Base-by-base conservation (phyloP, 768 basidiomycete species). In the Botryobasidium botryosum region DNA sequence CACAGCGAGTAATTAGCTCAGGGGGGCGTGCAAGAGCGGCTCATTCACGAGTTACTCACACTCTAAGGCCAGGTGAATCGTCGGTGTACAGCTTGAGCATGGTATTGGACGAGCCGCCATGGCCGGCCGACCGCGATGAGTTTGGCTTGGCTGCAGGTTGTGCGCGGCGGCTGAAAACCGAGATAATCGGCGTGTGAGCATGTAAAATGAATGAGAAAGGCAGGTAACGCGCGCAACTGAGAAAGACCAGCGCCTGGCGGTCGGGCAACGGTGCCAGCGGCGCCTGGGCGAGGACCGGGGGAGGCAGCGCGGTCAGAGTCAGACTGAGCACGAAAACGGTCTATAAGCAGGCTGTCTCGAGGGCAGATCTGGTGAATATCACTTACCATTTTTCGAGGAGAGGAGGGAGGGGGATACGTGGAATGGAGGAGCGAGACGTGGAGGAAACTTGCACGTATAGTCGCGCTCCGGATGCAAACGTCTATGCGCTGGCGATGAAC, bases 31-130 rank as follows among this genome's bases (percentile, higher is more conserved):
- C 15, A 2, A 24, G 21, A 31, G 6, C 32, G 29, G n/a, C 4
- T 41, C n/a, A n/a, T n/a, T 21, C 6, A 48, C 36, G 20, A 40
- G 31, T 32, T 40, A 80, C 90, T 61, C 60, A 97, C 94, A 99
- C 87, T 71, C 90, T 77, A 44, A 99, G 72, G 20, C 94, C 94
- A 38, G 86, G 87, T 47, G 91, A 91, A 59, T 96, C 94, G 59
- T 96, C 92, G 31, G 94, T 97, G 74, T 97, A 97, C 3, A 99
- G 71, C 66, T 86, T 88, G 57, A 99, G 74, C 94, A 99, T 97
- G 46, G 94, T 99, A 67, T 87, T 92, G 47, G 81, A 86, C 29
- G 85, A 90, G 44, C 94, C 94, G 44, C 94, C 94, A 47, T 88
- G 88, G 33, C 92, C 90, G 23, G 91, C 88, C 32, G 88, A 79